phyloP scores from a whole-genome alignment of 495 filamentous ascomycete genomes.

The Aspergillus biplanus region DNA sequence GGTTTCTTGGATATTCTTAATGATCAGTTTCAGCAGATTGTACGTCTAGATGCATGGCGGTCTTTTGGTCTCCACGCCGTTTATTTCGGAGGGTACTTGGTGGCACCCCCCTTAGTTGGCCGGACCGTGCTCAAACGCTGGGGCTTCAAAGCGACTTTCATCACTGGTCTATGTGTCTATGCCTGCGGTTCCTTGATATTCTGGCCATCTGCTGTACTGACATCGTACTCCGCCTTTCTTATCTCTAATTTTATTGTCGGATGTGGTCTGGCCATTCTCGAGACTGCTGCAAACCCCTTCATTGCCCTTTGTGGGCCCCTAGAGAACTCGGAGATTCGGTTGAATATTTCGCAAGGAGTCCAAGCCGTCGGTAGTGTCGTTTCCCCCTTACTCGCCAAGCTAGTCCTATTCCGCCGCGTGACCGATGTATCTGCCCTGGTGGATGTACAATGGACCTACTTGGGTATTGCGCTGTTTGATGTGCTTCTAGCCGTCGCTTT shows the following conservation, averaged over 20 bases:
- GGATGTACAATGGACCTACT: conserved; percentile 73
- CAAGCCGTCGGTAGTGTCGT: conserved; percentile 67
- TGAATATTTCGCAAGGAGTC: conserved; percentile 70
- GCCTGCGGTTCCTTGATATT: conserved; percentile 68
- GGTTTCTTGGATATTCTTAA: conserved; percentile 80
- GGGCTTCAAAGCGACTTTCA: conserved; percentile 71
- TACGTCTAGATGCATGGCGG: conserved; percentile 49
- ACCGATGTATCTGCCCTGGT: conserved; percentile 58
- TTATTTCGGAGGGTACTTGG: conserved; percentile 65
- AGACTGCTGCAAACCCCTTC: conserved; percentile 70
- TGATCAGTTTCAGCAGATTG: conserved; percentile 55
- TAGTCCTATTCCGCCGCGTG: conserved; percentile 61
- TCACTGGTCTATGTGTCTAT: conserved; percentile 65
- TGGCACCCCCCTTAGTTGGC: conserved; percentile 62
- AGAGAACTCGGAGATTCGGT: conserved; percentile 65
- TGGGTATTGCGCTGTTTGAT: conserved; percentile 68
- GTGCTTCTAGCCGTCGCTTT: conserved; percentile 65
- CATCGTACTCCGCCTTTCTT: conserved; percentile 66
- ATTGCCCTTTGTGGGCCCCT: conserved; percentile 68
- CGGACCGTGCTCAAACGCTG: conserved; percentile 60
- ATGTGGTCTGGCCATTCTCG: conserved; percentile 64
- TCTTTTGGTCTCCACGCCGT: conserved; percentile 64
- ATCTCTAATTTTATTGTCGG: conserved; percentile 71
- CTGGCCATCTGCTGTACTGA: conserved; percentile 72
- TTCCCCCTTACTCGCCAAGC: conserved; percentile 63